These are phyloP conservation scores for Pseudogymnoascus sp. DNA, from an alignment of 2,329 filamentous ascomycete species.

Conservation along the genomic window DNA sequence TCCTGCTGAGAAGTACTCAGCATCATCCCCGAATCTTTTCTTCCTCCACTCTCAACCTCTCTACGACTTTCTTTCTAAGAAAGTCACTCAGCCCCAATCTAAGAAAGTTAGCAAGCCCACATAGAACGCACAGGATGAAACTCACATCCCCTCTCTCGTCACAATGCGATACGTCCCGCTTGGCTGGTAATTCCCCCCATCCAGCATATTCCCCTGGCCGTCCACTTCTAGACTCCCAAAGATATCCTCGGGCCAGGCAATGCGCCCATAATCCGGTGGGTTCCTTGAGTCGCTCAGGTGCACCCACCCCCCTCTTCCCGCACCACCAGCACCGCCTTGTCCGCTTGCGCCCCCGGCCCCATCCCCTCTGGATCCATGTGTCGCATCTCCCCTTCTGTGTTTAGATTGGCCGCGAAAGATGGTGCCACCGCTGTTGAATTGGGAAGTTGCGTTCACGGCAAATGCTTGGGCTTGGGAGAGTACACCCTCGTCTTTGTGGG, in stretches of 20 bases:
- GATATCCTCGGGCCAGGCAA: slow-evolving; percentile 64
- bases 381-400: slow-evolving; percentile 27
- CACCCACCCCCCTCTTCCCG: slow-evolving; percentile 53
- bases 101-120: slow-evolving; percentile 19
- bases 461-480: slow-evolving; percentile 51
- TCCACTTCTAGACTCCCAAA: slow-evolving; percentile 61
- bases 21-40: slow-evolving; percentile 19
- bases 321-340: slow-evolving; percentile 55
- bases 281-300: slow-evolving; percentile 59
- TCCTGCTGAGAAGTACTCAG: background rate
- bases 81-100: slow-evolving; percentile 50
- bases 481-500: slow-evolving; percentile 48
- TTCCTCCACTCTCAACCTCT: slow-evolving; percentile 46
- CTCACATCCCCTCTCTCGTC: slow-evolving; percentile 61
- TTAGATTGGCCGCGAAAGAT: slow-evolving; percentile 36
- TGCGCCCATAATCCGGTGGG: slow-evolving; percentile 58
- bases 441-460: slow-evolving; percentile 49
- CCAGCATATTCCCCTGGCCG: slow-evolving; percentile 46
- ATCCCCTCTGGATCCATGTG: slow-evolving; percentile 36
- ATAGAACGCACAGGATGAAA: slow-evolving; percentile 21
- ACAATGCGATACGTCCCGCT: slow-evolving; percentile 58
- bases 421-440: slow-evolving; percentile 44
- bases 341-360: slow-evolving; percentile 49
- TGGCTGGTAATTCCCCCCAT: slow-evolving; percentile 44
- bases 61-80: slow-evolving; percentile 45